Evolutionary conservation across 2,329 filamentous ascomycete species (phyloP).

Genomic region (Botrytis paeoniae): DNA sequence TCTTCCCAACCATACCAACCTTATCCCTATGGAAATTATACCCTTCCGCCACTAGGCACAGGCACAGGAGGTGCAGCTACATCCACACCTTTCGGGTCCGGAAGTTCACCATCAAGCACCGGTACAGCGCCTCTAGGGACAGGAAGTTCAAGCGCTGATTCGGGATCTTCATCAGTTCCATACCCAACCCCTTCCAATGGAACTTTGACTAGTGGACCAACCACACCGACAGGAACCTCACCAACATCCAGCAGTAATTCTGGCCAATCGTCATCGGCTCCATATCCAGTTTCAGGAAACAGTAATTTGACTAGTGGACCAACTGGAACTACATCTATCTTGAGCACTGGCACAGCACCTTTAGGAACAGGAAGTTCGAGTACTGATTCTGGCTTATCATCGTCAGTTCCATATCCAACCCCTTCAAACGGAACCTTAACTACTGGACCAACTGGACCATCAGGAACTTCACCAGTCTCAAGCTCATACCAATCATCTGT

Average conservation of each 20-base stretch:
- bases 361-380: slow-evolving; percentile 19
- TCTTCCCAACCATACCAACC: slow-evolving; percentile 14
- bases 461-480: not conserved
- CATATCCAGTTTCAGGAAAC: slow-evolving; percentile 14
- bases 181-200: slow-evolving; percentile 20
- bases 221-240: slow-evolving; percentile 13
- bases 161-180: slow-evolving; percentile 17
- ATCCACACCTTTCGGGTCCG: not conserved
- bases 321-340: slow-evolving; percentile 14
- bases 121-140: not conserved
- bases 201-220: slow-evolving; percentile 20
- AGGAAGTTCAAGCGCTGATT: slow-evolving; percentile 19
- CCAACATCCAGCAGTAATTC: not conserved
- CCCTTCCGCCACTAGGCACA: not conserved
- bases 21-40: slow-evolving; percentile 12
- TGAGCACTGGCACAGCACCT: not conserved
- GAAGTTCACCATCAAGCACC: slow-evolving; percentile 17
- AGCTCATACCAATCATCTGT: slow-evolving; percentile 7
- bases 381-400: slow-evolving; percentile 11
- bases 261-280: not conserved
- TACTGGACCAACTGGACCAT: slow-evolving; percentile 20
- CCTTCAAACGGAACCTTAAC: slow-evolving; percentile 20
- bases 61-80: slow-evolving; percentile 4
- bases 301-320: slow-evolving; percentile 8
- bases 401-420: slow-evolving; percentile 21